A percentile compares a stretch with the other conserved stretches of the same genome.
Conservation (phyloP, 441 rosid genomes). For the Omphalea diandra region DNA sequence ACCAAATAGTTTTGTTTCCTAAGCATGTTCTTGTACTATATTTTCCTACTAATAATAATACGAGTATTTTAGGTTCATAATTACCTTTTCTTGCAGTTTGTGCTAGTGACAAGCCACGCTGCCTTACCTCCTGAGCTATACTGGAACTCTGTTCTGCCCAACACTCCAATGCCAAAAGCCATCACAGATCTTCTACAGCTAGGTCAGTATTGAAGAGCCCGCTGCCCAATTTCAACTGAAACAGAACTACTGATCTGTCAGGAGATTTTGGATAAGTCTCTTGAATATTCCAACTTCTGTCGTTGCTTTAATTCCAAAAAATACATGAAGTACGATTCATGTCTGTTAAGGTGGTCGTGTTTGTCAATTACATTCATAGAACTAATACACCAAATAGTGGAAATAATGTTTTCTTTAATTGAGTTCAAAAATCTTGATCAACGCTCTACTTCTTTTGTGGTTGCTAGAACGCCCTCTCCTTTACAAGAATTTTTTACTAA, state of each 20-base stretch:
- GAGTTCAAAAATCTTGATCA: not conserved
- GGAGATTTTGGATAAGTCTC: not conserved
- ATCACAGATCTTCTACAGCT: slow-evolving; percentile 52
- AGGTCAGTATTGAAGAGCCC: slow-evolving; percentile 30
- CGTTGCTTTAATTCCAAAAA: not conserved
- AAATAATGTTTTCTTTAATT: not conserved
- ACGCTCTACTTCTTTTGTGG: not conserved
- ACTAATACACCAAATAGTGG: not conserved
- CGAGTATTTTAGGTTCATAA: not conserved
- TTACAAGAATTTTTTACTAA: slow-evolving; percentile 3
- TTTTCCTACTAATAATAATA: not conserved
- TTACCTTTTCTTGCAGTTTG: slow-evolving; percentile 40
- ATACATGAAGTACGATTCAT: not conserved
- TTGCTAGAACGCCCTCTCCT: not conserved
- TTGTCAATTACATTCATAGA: not conserved
- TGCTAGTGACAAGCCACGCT: slow-evolving; percentile 48
- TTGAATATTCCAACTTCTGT: not conserved
- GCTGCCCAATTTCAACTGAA: not conserved
- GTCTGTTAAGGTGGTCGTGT: not conserved
- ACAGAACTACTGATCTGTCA: not conserved
- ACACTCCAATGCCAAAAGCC: slow-evolving; percentile 73
- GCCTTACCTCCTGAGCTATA: slow-evolving; percentile 56
- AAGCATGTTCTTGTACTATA: not conserved
- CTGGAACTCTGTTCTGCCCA: slow-evolving; percentile 74
- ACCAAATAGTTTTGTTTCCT: not conserved